phyloP scores from a whole-genome alignment of 768 basidiomycete species.

The Mycena leptocephala region DNA sequence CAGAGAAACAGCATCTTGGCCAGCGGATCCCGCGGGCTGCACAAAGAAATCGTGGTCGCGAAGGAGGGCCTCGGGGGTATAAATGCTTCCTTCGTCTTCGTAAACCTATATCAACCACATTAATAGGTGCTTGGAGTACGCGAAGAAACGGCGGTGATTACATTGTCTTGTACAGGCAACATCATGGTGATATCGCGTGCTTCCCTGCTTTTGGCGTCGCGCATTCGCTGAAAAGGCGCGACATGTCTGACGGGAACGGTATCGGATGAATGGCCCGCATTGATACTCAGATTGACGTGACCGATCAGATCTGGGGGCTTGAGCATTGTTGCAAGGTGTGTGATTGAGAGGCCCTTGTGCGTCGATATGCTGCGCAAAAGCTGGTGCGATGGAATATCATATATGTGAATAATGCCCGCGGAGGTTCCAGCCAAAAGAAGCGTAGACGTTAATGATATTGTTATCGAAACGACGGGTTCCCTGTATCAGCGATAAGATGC shows the following conservation, averaged over 20 bases:
- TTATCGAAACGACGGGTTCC: slow-evolving; percentile 79
- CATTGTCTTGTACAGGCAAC: slow-evolving; percentile 65
- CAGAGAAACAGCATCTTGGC: slow-evolving; percentile 56
- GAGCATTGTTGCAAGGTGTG: slow-evolving; percentile 83
- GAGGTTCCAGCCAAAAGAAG: slow-evolving; percentile 89
- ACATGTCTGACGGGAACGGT: slow-evolving; percentile 78
- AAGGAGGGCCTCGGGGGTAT: slow-evolving; percentile 70
- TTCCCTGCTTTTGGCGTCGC: slow-evolving; percentile 77
- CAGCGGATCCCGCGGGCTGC: slow-evolving; percentile 50
- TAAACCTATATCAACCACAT: slow-evolving; percentile 42
- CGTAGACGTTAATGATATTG: slow-evolving; percentile 85
- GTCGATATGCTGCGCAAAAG: slow-evolving; percentile 85
- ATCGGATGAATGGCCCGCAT: slow-evolving; percentile 61
- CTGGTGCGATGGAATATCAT: slow-evolving; percentile 94
- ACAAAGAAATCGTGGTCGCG: slow-evolving; percentile 81
- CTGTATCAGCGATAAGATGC: slow-evolving; percentile 54
- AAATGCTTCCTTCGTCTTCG: slow-evolving; percentile 55
- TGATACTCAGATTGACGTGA: slow-evolving; percentile 75
- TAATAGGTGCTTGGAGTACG: background rate
- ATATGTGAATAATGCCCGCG: slow-evolving; percentile 81
- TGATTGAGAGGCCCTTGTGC: slow-evolving; percentile 79
- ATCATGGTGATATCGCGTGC: slow-evolving; percentile 81
- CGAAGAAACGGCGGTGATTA: slow-evolving; percentile 41
- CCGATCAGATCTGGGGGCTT: slow-evolving; percentile 92
- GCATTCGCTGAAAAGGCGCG: slow-evolving; percentile 81